A percentile compares a stretch with the other conserved stretches of the same genome.
These are phyloP conservation scores for Aspergillus nanangensis DNA, from an alignment of 495 filamentous ascomycete species.

Conservation along the genomic window DNA sequence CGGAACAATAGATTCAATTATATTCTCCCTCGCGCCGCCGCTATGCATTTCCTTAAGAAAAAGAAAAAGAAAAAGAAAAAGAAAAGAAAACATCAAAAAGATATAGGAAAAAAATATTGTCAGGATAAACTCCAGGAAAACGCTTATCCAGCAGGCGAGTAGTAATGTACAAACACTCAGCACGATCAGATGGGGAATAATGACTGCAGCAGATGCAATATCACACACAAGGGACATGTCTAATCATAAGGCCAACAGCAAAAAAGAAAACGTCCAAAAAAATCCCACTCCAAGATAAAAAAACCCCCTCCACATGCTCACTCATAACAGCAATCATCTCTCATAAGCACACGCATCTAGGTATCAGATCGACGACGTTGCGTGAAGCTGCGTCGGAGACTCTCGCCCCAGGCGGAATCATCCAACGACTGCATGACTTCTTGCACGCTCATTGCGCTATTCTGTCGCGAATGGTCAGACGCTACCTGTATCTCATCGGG, in stretches of 20 bases:
- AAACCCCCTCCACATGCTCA: background rate
- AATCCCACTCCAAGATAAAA: too few species aligned
- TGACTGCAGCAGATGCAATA: too few species aligned
- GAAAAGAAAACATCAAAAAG: too few species aligned
- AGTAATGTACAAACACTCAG: too few species aligned
- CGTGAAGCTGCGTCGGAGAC: slow-evolving; percentile 84
- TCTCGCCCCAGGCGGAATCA: slow-evolving; percentile 87
- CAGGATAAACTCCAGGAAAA: too few species aligned
- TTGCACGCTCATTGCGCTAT: slow-evolving; percentile 69
- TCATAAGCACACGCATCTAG: slow-evolving; percentile 3
- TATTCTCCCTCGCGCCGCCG: slow-evolving; percentile 3
- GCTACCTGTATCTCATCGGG: slow-evolving; percentile 8
- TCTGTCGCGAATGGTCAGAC: slow-evolving; percentile 31
- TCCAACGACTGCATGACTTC: slow-evolving; percentile 79
- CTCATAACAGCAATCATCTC: slow-evolving; percentile 11
- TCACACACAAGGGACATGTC: too few species aligned
- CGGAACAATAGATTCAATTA: too few species aligned
- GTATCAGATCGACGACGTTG: slow-evolving; percentile 47
- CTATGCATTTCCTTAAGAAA: slow-evolving; percentile 7
- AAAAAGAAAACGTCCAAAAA: too few species aligned
- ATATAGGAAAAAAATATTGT: too few species aligned
- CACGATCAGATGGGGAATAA: too few species aligned
- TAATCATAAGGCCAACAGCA: too few species aligned
- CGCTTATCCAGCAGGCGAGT: too few species aligned
- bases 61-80: slow-evolving; percentile 1